phyloP scores from a whole-genome alignment of 2,329 filamentous ascomycete genomes.

The Aphanocladium album region DNA sequence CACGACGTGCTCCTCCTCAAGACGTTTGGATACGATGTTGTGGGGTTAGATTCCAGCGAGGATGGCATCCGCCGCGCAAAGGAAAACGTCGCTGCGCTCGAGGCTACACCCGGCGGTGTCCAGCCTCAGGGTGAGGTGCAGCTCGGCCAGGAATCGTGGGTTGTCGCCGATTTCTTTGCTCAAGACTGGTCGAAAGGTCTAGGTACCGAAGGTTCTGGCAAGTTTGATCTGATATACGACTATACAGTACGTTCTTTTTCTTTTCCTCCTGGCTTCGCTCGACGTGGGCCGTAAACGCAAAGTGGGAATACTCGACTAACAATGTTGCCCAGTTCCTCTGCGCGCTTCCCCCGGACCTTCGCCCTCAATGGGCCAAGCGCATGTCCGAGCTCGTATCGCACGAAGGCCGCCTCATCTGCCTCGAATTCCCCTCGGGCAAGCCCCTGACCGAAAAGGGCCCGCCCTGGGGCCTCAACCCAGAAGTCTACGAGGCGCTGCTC shows the following conservation, averaged over 20 bases:
- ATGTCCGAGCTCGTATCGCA: slow-evolving; percentile 46
- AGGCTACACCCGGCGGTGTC: slow-evolving; percentile 27
- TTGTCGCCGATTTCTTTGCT: slow-evolving; percentile 63
- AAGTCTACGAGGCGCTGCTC: slow-evolving; percentile 68
- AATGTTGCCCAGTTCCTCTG: slow-evolving; percentile 51
- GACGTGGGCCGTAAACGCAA: neutral
- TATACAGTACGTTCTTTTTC: slow-evolving; percentile 47
- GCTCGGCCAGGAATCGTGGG: slow-evolving; percentile 50
- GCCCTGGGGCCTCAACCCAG: slow-evolving; percentile 64
- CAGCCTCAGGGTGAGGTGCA: slow-evolving; percentile 36
- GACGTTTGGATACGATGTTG: slow-evolving; percentile 70
- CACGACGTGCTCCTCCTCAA: slow-evolving; percentile 75
- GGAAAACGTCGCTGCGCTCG: slow-evolving; percentile 36
- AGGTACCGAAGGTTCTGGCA: slow-evolving; percentile 34
- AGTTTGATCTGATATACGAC: slow-evolving; percentile 63
- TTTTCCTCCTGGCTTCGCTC: neutral
- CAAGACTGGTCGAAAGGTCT: slow-evolving; percentile 48
- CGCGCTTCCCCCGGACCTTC: slow-evolving; percentile 50
- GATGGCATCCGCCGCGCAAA: slow-evolving; percentile 41
- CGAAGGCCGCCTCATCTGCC: slow-evolving; percentile 51
- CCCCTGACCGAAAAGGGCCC: slow-evolving; percentile 61
- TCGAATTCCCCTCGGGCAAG: slow-evolving; percentile 77
- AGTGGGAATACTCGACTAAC: neutral
- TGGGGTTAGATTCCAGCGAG: slow-evolving; percentile 64
- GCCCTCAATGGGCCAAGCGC: slow-evolving; percentile 49